These are phyloP conservation scores for Boletellus emodensis DNA, from an alignment of 768 basidiomycete genomes.

Conservation along the genomic window DNA sequence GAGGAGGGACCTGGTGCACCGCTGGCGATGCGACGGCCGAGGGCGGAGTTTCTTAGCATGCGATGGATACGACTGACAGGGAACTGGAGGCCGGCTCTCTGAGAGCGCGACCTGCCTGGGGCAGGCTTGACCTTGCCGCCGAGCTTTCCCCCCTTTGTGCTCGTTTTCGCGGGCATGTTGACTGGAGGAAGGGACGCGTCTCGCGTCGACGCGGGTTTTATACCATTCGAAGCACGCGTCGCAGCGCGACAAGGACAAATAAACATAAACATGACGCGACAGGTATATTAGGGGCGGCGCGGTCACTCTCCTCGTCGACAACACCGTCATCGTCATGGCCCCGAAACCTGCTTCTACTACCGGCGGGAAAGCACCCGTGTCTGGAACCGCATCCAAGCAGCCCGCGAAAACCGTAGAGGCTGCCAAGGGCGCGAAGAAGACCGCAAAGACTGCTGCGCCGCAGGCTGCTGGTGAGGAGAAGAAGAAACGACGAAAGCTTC, in stretches of 20 bases:
- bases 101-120: constrained; percentile 66
- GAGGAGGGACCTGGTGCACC: constrained; percentile 67
- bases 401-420: constrained; percentile 54
- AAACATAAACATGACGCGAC: constrained; percentile 30
- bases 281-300: constrained; percentile 35
- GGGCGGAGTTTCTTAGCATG: constrained; percentile 82
- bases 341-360: constrained; percentile 64
- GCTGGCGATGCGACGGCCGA: constrained; percentile 81
- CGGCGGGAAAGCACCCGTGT: constrained; percentile 68
- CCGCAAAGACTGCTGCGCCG: constrained; percentile 49
- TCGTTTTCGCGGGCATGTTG: constrained; percentile 30
- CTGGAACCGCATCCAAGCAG: constrained; percentile 54
- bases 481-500: constrained; percentile 82
- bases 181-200: not conserved
- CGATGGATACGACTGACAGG: constrained; percentile 92
- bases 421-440: constrained; percentile 79
- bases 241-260: constrained; percentile 31
- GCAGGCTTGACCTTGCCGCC: constrained; percentile 51
- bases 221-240: constrained; percentile 31
- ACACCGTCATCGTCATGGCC: constrained; percentile 34
- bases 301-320: not conserved
- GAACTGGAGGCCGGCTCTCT: constrained; percentile 77
- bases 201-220: constrained; percentile 16
- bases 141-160: constrained; percentile 35
- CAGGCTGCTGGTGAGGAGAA: constrained; percentile 65